A percentile compares a stretch with the other conserved stretches of the same genome.
These are phyloP conservation scores for Juglanconis sp. DNA, from an alignment of 2,329 filamentous ascomycete species.

Conservation along the genomic window DNA sequence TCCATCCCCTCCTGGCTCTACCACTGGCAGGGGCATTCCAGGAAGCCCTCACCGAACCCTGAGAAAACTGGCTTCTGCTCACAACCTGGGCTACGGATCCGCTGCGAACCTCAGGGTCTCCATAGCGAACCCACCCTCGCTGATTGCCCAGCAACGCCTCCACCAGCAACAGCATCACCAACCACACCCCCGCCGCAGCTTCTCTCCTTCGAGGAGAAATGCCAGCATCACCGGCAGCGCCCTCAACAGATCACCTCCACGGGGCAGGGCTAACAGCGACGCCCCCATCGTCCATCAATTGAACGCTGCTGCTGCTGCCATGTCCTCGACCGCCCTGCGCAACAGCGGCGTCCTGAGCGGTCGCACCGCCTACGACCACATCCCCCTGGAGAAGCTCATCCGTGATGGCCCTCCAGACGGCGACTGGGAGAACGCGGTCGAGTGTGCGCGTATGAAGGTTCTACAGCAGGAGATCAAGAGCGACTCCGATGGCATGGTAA, in stretches of 20 bases:
- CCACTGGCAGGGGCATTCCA: neutral
- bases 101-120: constrained; percentile 34
- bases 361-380: constrained; percentile 48
- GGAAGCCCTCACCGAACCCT: constrained; percentile 57
- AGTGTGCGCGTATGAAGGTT: constrained; percentile 70
- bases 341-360: constrained; percentile 32
- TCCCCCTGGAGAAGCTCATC: constrained; percentile 71
- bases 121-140: constrained; percentile 46
- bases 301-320: constrained; percentile 18
- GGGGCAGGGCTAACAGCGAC: constrained; percentile 69
- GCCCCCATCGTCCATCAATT: constrained; percentile 38
- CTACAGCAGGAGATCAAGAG: constrained; percentile 72
- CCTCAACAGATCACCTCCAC: constrained; percentile 43
- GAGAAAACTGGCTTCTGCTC: constrained; percentile 73
- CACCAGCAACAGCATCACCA: constrained; percentile 40
- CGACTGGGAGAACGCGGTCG: constrained; percentile 63
- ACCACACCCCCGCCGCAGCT: constrained; percentile 25
- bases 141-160: constrained; percentile 62
- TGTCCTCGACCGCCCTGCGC: constrained; percentile 18
- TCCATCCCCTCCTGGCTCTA: constrained; percentile 55
- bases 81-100: constrained; percentile 52
- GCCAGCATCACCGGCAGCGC: constrained; percentile 25
- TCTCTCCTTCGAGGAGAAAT: constrained; percentile 35
- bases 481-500: constrained; percentile 78
- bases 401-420: constrained; percentile 75